Conservation (phyloP, 2,329 filamentous ascomycete genomes). For the Nemania sp. region DNA sequence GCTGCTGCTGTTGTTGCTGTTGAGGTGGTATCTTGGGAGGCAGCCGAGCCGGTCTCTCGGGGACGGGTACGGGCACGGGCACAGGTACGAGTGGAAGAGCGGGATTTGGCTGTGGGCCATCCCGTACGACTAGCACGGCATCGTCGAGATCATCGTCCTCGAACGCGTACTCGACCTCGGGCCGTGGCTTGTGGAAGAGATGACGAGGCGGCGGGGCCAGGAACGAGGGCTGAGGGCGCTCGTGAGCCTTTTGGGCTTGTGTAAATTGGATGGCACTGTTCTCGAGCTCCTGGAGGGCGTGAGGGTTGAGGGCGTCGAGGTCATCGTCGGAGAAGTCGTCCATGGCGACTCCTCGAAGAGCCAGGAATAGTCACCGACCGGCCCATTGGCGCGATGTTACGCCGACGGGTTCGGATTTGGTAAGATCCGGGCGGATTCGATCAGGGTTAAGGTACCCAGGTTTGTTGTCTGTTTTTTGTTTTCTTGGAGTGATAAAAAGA, state of each 20-base stretch:
- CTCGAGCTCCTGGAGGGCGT: constrained; percentile 65
- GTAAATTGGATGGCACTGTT: constrained; percentile 66
- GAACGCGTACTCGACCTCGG: constrained; percentile 48
- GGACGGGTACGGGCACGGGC: neutral
- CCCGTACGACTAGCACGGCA: constrained; percentile 60
- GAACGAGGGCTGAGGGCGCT: constrained; percentile 6
- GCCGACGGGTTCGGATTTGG: constrained; percentile 1
- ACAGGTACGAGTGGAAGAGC: constrained; percentile 31
- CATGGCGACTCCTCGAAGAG: constrained; percentile 45
- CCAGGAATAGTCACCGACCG: constrained; percentile 29
- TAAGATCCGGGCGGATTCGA: neutral
- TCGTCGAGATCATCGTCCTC: constrained; percentile 64
- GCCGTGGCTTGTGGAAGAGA: constrained; percentile 19
- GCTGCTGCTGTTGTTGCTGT: constrained; percentile 32
- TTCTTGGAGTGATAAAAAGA: no score
- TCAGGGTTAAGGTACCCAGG: no score
- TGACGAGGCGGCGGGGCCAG: neutral
- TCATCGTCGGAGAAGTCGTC: constrained; percentile 68
- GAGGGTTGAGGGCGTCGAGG: constrained; percentile 63
- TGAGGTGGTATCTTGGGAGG: constrained; percentile 15
- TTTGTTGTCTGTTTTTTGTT: no score
- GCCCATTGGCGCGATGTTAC: constrained; percentile 26
- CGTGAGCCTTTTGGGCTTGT: constrained; percentile 48
- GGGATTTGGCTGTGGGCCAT: constrained; percentile 49
- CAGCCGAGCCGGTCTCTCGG: constrained; percentile 12